Evolutionary conservation across 2,329 filamentous ascomycete species (phyloP), one percentile per base, ranked within the genome.

Genomic region (Dactylellina parvicollis): DNA sequence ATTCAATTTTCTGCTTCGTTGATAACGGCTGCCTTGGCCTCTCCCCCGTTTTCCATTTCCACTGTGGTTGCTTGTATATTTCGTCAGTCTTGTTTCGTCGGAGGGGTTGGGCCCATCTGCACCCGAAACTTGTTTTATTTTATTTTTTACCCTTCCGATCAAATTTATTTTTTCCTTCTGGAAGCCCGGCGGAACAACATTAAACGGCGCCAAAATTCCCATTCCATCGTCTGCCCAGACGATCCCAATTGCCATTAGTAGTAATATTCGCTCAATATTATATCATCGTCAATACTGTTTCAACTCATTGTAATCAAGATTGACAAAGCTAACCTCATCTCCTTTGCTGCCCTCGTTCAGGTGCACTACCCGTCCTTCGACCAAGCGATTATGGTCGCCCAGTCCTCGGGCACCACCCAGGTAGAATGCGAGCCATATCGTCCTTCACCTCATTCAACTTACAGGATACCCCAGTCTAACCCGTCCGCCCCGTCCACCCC

Each of bases 321-420:
- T 18, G 22, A 30, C 30, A 22, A 54, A 42, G 30, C 52, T 60
- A 61, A 61, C 61, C 40, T 12, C 42, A 61, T 56, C 44, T 4
- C 38, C 50, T 44, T 49, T 16, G 34, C 28, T 22, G 8, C 44
- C 4, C 14, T 49, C 28, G 18, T 59, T 22, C 59, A 72, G 67
- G 67, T 72, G 26, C 67, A 60, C 52, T 72, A 72, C 38, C 67
- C 67, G 22, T 65, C 66, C 57, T 71, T 71, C 57, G 66, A 72
- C 67, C 67, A 72, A 65, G 67, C 67, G 67, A 72, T 72, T 72
- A 72, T 72, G 52, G 67, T 72, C 67, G 67, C 67, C 67, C 67
- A 59, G 50, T 72, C 67, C 16, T 65, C 67, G 67, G 67, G 67
- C 59, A 54, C 67, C 38, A 46, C 67, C 52, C 67, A 72, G 67